Conservation (phyloP, 108 stramenopile genomes). For the Schizochytrium sp. region DNA sequence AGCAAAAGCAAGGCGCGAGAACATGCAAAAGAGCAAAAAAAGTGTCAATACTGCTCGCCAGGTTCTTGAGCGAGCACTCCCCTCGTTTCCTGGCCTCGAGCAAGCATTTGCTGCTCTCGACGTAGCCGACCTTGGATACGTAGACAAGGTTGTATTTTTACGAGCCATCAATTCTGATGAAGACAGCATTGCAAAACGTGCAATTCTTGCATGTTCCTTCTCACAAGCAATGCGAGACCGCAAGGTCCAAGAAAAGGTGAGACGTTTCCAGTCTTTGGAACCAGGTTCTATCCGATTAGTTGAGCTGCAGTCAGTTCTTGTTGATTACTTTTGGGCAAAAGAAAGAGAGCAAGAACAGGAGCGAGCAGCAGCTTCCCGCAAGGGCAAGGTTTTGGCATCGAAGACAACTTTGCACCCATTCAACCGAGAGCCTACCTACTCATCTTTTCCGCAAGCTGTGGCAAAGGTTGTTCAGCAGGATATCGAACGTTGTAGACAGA, state of each 20-base stretch:
- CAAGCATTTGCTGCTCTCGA: conserved; percentile 39
- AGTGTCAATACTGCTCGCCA: background rate
- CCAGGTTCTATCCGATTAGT: background rate
- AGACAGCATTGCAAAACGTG: conserved; percentile 8
- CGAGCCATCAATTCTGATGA: conserved; percentile 1
- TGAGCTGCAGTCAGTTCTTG: conserved; percentile 27
- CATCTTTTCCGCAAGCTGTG: background rate
- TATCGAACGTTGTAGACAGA: conserved; percentile 13
- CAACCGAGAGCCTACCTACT: background rate
- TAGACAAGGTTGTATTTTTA: conserved; percentile 39
- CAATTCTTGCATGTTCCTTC: background rate
- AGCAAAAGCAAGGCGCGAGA: conserved; percentile 4
- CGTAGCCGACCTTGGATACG: background rate
- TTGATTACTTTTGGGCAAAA: conserved; percentile 17
- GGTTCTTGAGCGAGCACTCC: conserved; percentile 18
- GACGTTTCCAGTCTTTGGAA: background rate
- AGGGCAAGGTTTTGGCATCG: background rate
- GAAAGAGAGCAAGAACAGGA: background rate
- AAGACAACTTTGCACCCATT: background rate
- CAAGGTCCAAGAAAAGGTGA: conserved; percentile 25
- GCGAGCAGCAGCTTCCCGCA: background rate
- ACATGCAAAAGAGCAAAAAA: background rate
- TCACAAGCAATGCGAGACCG: conserved; percentile 5
- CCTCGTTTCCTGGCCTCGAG: conserved; percentile 1
- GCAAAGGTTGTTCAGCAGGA: background rate